Evolutionary conservation across 768 basidiomycete species (phyloP), one percentile per base, ranked within the genome.

Genomic region (Termitomyces sp.): DNA sequence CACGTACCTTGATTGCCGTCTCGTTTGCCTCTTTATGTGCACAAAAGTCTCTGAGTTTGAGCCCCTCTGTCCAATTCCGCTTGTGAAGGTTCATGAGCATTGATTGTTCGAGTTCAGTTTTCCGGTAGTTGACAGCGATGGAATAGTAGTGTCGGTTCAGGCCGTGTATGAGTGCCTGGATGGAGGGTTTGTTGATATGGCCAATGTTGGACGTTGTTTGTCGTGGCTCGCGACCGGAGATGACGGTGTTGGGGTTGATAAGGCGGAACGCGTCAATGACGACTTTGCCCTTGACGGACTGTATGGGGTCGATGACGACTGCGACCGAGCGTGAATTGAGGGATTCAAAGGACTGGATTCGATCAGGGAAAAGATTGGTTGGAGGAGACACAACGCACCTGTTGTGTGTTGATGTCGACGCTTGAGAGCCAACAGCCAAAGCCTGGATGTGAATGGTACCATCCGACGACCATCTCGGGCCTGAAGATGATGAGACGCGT

Each of bases 21-120:
- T 98, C 95, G 67, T 98, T 98, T 33, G 77, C 77, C 72, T 91
- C 85, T 69, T 95, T 93, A 73, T 95, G 92, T 56, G 82, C 74
- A 73, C 89, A 83, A 74, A 98, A 98, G 74, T 98, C 95, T 44
- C 87, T 82, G 69, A 99, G 73, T 71, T 91, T 93, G 64, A 99
- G 77, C 1, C 96, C 97, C 72, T 98, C 95, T 2, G 97, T 98
- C 97, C 97, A 99, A 70, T 97, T 96, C 67, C 94, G 82, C 74
- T 98, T 98, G 79, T 99, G 97, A 67, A 99, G 77, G 72, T 98
- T 99, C 90, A 98, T 93, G 65, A 99, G 75, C 97, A 99, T 99
- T 18, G 90, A 85, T 71, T 99, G 97, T 74, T 99, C 97, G 2
- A 96, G 84, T 71, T 98, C 96, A 32, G 95, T 98, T 80, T 98